These are phyloP conservation scores for Vaccinium darrowii DNA, from an alignment of 148 eudicot genomes.

Conservation along the genomic window DNA sequence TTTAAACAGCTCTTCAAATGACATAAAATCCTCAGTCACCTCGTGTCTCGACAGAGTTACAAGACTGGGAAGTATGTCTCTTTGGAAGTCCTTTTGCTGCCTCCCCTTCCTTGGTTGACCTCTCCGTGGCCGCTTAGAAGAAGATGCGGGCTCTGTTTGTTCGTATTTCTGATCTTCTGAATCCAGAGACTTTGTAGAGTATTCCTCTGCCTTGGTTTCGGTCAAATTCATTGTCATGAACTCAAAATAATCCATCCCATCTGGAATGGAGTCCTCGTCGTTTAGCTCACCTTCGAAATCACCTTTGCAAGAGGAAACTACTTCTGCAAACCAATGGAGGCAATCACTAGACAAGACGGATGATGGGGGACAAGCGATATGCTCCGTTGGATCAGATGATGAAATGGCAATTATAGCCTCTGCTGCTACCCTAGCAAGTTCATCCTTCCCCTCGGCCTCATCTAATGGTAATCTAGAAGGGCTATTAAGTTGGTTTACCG, in stretches of 20 bases:
- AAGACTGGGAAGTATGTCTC: slow-evolving; percentile 43
- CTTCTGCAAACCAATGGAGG: slow-evolving; percentile 40
- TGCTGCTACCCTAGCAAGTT: slow-evolving; percentile 34
- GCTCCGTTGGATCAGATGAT: neutral
- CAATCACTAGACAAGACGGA: slow-evolving; percentile 8
- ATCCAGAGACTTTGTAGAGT: neutral
- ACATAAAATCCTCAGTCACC: slow-evolving; percentile 44
- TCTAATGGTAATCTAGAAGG: slow-evolving; percentile 15
- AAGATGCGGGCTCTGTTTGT: neutral
- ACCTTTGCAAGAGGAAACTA: slow-evolving; percentile 21
- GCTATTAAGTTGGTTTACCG: neutral
- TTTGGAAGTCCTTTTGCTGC: slow-evolving; percentile 41
- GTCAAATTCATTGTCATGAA: slow-evolving; percentile 43
- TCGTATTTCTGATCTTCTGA: slow-evolving; percentile 17
- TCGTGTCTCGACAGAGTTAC: slow-evolving; percentile 36
- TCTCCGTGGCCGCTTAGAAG: slow-evolving; percentile 27
- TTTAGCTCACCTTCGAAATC: neutral
- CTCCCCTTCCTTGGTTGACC: slow-evolving; percentile 38
- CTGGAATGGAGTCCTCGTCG: slow-evolving; percentile 22
- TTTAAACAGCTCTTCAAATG: slow-evolving; percentile 34
- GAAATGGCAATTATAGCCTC: slow-evolving; percentile 46
- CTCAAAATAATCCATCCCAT: slow-evolving; percentile 49
- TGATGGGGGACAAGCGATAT: neutral
- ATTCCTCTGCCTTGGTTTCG: slow-evolving; percentile 25
- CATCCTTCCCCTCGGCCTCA: slow-evolving; percentile 3